phyloP scores from a whole-genome alignment of 2,329 filamentous ascomycete genomes.

The Arthrobotrys conoides region DNA sequence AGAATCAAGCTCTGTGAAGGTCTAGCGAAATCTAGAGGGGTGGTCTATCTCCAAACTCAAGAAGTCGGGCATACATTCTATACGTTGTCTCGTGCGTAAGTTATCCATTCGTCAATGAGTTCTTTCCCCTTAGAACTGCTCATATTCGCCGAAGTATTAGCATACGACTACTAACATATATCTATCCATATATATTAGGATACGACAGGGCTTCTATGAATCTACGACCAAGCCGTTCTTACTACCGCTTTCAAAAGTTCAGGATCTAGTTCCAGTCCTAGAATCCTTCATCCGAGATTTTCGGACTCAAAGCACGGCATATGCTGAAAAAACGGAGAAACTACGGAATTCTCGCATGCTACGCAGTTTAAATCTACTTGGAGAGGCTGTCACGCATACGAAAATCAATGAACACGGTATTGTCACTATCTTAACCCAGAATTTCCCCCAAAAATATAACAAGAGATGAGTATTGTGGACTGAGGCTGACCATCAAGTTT shows the following conservation, averaged over 20 bases:
- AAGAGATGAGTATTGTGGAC: not conserved
- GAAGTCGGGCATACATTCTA: not conserved
- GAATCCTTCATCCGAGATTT: conserved; percentile 46
- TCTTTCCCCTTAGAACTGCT: too few species aligned
- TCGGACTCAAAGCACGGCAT: conserved; percentile 12
- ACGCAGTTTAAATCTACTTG: conserved; percentile 46
- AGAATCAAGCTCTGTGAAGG: conserved; percentile 30
- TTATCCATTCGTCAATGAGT: not conserved
- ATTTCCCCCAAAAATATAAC: not conserved
- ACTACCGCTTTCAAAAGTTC: conserved; percentile 25
- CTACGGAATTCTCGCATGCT: conserved; percentile 29
- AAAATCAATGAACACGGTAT: conserved; percentile 42
- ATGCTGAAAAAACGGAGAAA: conserved; percentile 18
- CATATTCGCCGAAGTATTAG: too few species aligned
- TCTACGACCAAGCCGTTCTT: conserved; percentile 27
- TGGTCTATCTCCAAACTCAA: conserved; percentile 26
- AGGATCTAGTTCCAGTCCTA: conserved; percentile 32
- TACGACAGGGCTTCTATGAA: not conserved
- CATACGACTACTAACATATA: not conserved
- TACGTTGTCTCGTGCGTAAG: conserved; percentile 18
- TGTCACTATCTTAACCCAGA: not conserved
- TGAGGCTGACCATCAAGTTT: not conserved
- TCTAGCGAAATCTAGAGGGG: conserved; percentile 31
- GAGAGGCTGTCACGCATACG: conserved; percentile 34
- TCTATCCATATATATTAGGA: conserved; percentile 1